Percentiles rank a stretch among this genome's conserved stretches.
phyloP scores from a whole-genome alignment of 1,284 basidiomycete species.

The Malassezia globosa region DNA sequence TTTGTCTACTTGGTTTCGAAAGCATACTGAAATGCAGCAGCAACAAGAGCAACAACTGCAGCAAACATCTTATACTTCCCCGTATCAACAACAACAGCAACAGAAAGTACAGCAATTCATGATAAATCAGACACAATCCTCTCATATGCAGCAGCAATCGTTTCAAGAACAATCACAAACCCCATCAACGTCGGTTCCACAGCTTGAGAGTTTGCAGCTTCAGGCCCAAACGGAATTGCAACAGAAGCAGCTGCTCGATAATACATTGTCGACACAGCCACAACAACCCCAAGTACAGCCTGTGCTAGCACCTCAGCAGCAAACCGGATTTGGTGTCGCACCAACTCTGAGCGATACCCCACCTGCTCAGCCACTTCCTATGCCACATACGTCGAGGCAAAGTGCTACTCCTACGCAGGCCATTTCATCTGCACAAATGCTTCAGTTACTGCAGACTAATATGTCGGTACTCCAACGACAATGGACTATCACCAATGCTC shows the following conservation, averaged over 20 bases:
- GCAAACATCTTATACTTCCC: background rate
- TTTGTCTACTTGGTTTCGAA: slow-evolving; percentile 12
- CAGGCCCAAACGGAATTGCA: slow-evolving; percentile 9
- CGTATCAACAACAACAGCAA: slow-evolving; percentile 1
- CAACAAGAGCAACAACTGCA: slow-evolving; percentile 8
- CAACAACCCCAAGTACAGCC: background rate
- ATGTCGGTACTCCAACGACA: slow-evolving; percentile 35
- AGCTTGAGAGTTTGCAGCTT: slow-evolving; percentile 14
- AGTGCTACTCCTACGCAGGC: background rate
- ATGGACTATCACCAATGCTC: slow-evolving; percentile 30
- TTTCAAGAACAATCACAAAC: slow-evolving; percentile 7
- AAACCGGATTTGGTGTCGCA: too few relatives aligned
- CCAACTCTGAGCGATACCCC: too few relatives aligned
- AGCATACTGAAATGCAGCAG: slow-evolving; percentile 12
- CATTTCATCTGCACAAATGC: background rate
- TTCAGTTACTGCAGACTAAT: slow-evolving; percentile 20
- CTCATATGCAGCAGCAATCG: slow-evolving; percentile 10
- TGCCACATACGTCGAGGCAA: background rate
- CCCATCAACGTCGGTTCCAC: slow-evolving; percentile 7
- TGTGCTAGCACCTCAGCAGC: too few relatives aligned
- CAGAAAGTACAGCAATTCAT: slow-evolving; percentile 2
- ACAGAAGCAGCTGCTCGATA: slow-evolving; percentile 11
- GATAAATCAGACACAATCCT: slow-evolving; percentile 8
- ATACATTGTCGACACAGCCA: background rate
- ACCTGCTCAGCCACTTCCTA: background rate